A percentile compares a stretch with the other conserved stretches of the same genome.
These are phyloP conservation scores for Xylariaceae sp. DNA, from an alignment of 2,329 filamentous ascomycete species.

Conservation along the genomic window DNA sequence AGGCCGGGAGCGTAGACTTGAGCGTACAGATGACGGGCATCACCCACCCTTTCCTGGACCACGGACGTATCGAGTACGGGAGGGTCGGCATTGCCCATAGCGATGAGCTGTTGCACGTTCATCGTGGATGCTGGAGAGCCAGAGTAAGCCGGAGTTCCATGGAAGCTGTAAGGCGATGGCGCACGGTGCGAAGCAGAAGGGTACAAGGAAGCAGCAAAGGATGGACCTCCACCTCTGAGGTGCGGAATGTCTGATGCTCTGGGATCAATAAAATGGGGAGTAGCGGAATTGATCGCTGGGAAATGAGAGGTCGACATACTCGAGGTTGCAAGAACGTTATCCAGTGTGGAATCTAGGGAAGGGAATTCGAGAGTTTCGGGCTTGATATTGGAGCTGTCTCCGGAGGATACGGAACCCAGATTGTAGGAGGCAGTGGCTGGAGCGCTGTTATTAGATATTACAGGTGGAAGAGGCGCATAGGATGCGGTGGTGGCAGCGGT, in stretches of 20 bases:
- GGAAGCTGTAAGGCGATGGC: slow-evolving; percentile 22
- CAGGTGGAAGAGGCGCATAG: slow-evolving; percentile 23
- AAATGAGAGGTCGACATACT: slow-evolving; percentile 32
- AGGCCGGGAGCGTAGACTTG: slow-evolving; percentile 73
- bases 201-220: slow-evolving; percentile 30
- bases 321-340: slow-evolving; percentile 35
- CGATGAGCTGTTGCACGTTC: slow-evolving; percentile 69
- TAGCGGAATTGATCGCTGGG: slow-evolving; percentile 22
- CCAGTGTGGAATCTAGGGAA: slow-evolving; percentile 64
- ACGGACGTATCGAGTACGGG: slow-evolving; percentile 50
- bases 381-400: slow-evolving; percentile 31
- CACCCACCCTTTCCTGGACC: slow-evolving; percentile 51
- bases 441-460: slow-evolving; percentile 21
- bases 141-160: slow-evolving; percentile 38
- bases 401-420: slow-evolving; percentile 28
- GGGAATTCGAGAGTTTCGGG: slow-evolving; percentile 50
- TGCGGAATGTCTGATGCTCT: slow-evolving; percentile 34
- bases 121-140: slow-evolving; percentile 56
- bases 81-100: slow-evolving; percentile 54
- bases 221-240: slow-evolving; percentile 48
- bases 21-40: slow-evolving; percentile 68
- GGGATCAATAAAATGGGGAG: slow-evolving; percentile 20
- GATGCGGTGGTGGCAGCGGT: slow-evolving; percentile 19
- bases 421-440: slow-evolving; percentile 22
- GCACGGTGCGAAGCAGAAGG: slow-evolving; percentile 21